A percentile compares a stretch with the other conserved stretches of the same genome.
Conservation (phyloP, 805 yeast species). For the Candida incommunis region DNA sequence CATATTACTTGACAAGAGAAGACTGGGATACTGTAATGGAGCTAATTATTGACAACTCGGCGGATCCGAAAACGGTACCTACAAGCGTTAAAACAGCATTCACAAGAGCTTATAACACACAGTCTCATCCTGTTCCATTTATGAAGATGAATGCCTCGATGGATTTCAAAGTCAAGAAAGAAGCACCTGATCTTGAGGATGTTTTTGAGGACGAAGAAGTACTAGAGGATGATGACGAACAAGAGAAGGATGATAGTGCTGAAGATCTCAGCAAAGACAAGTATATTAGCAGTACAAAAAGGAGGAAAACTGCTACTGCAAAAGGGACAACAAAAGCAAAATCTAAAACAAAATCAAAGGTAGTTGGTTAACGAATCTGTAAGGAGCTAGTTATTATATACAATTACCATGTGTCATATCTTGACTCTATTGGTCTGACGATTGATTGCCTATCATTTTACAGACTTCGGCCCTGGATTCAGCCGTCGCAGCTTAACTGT, state of each 20-base stretch:
- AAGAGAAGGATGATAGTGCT: conserved; percentile 25
- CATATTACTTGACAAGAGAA: conserved; percentile 72
- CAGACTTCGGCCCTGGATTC: no score
- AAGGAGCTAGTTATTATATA: no score
- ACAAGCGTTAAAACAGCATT: conserved; percentile 73
- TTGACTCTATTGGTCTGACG: no score
- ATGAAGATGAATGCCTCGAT: conserved; percentile 32
- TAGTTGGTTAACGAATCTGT: no score
- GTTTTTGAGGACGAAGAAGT: conserved; percentile 44
- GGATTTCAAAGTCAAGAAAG: conserved; percentile 18
- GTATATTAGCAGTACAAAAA: conserved; percentile 7
- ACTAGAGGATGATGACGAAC: conserved; percentile 16
- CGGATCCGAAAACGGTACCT: conserved; percentile 49
- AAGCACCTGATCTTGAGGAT: conserved; percentile 53
- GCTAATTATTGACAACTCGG: conserved; percentile 51
- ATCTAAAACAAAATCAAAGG: conserved; percentile 5
- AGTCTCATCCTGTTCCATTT: conserved; percentile 73
- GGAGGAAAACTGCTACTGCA: conserved; percentile 2
- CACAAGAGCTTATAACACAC: conserved; percentile 69
- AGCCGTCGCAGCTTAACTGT: conserved; percentile 24
- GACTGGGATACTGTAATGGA: conserved; percentile 89
- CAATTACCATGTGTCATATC: no score
- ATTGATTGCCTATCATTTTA: no score
- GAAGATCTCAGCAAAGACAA: conserved; percentile 24
- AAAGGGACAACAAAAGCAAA: conserved; percentile 6